Base-by-base conservation (phyloP, 208 protist species). In the Vickermania spadyakhi region DNA sequence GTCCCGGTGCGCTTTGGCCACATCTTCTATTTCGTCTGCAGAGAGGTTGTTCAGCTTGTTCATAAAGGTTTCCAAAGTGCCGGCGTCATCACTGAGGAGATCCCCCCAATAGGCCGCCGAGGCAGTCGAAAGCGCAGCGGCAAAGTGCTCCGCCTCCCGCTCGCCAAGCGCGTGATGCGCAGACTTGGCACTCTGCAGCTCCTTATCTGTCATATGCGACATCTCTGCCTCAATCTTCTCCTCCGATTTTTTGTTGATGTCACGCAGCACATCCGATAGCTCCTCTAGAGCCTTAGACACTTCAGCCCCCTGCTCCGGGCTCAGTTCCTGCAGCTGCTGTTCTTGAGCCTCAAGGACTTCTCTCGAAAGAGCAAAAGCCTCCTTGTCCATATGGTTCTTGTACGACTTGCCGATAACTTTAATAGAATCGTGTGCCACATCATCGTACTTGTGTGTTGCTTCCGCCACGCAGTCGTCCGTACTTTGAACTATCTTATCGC, bases 11-110 rank as follows among this genome's bases (percentile, higher is more conserved):
- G 51, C 51, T 23, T 55, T 55, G 11, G 51, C 51, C 13, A 55
- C 51, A 27, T 18, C 25, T 7, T 27, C 25, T 11, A 55, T 18
- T 55, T 18, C 51, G 21, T 18, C 13, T 13, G 51, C 51, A 55
- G 51, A 27, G 51, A 55, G 51, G 21, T 27, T 55, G n/a, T 55
- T 27, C 51, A 55, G 51, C 25, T 55, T 27, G 11, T 45, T 7
- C 36, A 45, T 45, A 18, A 45, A 45, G 36, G 36, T 45, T 45
- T 45, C 36, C 11, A 45, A 18, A 7, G 36, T 45, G 11, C 36
- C 36, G 36, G 36, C 36, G 36, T 45, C 36, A 18, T 45, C 36
- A 18, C 36, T 45, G 36, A 45, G 36, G 18, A 45, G 36, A 45
- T 45, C 36, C 7, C 36, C 36, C 36, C 36, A 45, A 45, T 45